Evolutionary conservation across 805 yeast species (phyloP).

Genomic region (Sungouiozyma intestinalis): DNA sequence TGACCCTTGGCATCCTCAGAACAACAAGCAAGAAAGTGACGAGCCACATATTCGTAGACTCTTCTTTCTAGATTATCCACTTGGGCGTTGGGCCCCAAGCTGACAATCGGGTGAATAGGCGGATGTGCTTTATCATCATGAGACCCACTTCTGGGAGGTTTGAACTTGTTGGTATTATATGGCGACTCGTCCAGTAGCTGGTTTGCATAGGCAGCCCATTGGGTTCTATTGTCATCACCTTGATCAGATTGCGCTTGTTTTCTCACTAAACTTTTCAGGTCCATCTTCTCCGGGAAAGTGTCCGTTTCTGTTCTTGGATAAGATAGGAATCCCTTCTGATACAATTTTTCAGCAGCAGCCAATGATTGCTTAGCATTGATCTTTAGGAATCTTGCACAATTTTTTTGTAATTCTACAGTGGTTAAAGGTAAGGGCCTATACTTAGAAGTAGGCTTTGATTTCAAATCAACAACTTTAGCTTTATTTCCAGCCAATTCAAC

Average conservation of each 20-base stretch:
- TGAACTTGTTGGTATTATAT: conserved; percentile 33
- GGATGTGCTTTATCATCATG: conserved; percentile 97
- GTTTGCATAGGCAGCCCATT: conserved; percentile 74
- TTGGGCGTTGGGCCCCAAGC: conserved; percentile 23
- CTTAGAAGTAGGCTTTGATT: conserved; percentile 56
- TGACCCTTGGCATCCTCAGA: conserved; percentile 83
- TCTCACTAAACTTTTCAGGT: conserved; percentile 48
- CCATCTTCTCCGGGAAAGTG: conserved; percentile 66
- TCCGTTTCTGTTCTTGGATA: conserved; percentile 98
- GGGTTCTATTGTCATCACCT: conserved; percentile 45
- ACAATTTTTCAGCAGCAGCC: conserved; percentile 71
- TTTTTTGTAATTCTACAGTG: conserved; percentile 86
- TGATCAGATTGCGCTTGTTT: conserved; percentile 37
- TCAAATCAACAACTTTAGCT: conserved; percentile 43
- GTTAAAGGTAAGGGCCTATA: conserved; percentile 86
- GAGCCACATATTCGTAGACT: conserved; percentile 77
- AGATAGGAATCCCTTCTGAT: conserved; percentile 77
- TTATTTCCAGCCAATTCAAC: conserved; percentile 33
- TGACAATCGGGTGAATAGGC: conserved; percentile 77
- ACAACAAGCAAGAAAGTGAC: conserved; percentile 86
- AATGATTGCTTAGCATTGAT: conserved; percentile 73
- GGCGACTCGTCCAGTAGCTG: conserved; percentile 27
- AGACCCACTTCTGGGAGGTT: conserved; percentile 67
- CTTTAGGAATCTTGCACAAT: conserved; percentile 64
- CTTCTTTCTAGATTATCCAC: conserved; percentile 37